Conservation (phyloP, 2,329 filamentous ascomycete species). For the Stagonosporopsis cucurbitacearum region DNA sequence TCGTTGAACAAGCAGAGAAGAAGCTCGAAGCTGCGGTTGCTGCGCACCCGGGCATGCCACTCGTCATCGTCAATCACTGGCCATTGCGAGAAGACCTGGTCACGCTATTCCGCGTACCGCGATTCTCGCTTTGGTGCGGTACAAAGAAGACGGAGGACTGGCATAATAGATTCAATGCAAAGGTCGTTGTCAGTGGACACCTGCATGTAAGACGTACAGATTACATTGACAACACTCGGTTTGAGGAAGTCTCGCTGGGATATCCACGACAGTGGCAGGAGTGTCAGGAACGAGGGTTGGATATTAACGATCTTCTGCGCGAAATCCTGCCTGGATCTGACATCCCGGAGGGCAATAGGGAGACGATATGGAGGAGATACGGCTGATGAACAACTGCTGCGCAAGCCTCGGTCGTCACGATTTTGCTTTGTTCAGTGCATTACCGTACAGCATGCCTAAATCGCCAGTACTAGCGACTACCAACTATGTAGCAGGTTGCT, state of each 20-base stretch:
- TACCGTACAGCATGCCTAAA: background rate
- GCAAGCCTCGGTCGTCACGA: background rate
- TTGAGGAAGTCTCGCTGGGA: slow-evolving; percentile 56
- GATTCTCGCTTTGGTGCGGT: slow-evolving; percentile 57
- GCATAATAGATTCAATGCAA: slow-evolving; percentile 55
- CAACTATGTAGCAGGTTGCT: background rate
- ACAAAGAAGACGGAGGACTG: slow-evolving; percentile 56
- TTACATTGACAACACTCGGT: slow-evolving; percentile 55
- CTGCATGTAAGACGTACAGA: slow-evolving; percentile 56
- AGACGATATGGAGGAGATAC: slow-evolving; percentile 40
- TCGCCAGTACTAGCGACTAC: background rate
- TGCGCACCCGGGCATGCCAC: slow-evolving; percentile 40
- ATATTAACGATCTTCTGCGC: slow-evolving; percentile 54
- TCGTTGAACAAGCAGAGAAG: slow-evolving; percentile 50
- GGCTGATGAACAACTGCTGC: slow-evolving; percentile 22
- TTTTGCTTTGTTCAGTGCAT: background rate
- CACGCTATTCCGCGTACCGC: slow-evolving; percentile 50
- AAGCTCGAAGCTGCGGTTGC: slow-evolving; percentile 48
- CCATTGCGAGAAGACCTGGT: slow-evolving; percentile 55
- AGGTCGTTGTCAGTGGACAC: slow-evolving; percentile 56
- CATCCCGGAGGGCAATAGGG: slow-evolving; percentile 32
- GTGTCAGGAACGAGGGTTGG: slow-evolving; percentile 50
- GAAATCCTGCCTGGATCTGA: slow-evolving; percentile 55
- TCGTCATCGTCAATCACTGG: slow-evolving; percentile 57
- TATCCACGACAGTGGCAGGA: slow-evolving; percentile 57